Evolutionary conservation across 2,329 filamentous ascomycete species (phyloP).

Genomic region (Cladophialophora yegresii): DNA sequence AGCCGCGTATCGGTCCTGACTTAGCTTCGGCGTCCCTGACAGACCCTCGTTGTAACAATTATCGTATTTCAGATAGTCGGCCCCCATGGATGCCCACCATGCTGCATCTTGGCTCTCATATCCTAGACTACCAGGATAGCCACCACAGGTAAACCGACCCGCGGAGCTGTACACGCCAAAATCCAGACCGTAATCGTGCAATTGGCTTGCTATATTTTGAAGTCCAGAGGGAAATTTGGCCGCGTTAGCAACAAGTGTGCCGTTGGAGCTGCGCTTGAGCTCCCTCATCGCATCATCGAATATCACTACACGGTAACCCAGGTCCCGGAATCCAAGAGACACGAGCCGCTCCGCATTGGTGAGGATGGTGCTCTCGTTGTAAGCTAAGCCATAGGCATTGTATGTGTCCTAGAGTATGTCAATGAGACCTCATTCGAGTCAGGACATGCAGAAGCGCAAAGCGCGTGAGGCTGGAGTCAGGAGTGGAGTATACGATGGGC

Average conservation of each 20-base stretch:
- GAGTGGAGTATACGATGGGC: too few species aligned
- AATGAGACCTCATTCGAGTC: neutral
- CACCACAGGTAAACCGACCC: constrained; percentile 39
- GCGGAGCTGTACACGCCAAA: constrained; percentile 57
- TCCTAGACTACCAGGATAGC: constrained; percentile 50
- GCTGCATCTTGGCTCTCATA: constrained; percentile 57
- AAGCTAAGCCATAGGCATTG: constrained; percentile 31
- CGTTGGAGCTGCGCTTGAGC: constrained; percentile 47
- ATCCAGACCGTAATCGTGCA: constrained; percentile 53
- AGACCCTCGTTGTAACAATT: constrained; percentile 60
- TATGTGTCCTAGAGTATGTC: constrained; percentile 26
- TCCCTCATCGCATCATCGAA: constrained; percentile 58
- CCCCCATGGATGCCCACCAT: constrained; percentile 55
- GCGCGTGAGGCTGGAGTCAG: neutral
- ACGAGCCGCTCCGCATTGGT: constrained; percentile 28
- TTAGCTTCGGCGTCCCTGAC: constrained; percentile 50
- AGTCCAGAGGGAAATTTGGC: constrained; percentile 55
- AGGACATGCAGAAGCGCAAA: neutral
- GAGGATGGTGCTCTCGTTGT: constrained; percentile 31
- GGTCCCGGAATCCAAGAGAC: constrained; percentile 40
- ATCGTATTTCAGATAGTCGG: constrained; percentile 53
- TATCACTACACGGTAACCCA: constrained; percentile 55
- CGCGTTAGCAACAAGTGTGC: constrained; percentile 47
- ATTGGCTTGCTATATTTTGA: constrained; percentile 48
- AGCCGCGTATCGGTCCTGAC: constrained; percentile 51